These are phyloP conservation scores for Colletotrichum trifolii DNA, from an alignment of 2,329 filamentous ascomycete species.

Conservation along the genomic window DNA sequence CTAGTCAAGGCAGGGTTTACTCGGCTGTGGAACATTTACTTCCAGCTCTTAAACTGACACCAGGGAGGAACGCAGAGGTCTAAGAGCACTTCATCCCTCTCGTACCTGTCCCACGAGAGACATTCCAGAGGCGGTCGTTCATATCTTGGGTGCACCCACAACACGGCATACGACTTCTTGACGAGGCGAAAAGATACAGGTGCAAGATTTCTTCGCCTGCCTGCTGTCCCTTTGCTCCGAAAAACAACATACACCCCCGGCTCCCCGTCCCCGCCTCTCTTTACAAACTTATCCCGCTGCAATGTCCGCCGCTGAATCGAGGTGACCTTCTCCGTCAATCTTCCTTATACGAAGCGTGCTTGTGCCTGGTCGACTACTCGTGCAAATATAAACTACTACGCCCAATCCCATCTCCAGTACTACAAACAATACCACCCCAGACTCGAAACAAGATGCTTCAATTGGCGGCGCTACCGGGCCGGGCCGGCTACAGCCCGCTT, in stretches of 20 bases:
- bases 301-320: conserved; percentile 10
- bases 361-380: background rate
- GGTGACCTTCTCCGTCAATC: conserved; percentile 14
- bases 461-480: conserved; percentile 31
- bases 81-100: conserved; percentile 24
- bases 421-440: background rate
- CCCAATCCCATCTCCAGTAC: background rate
- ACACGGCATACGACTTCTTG: conserved; percentile 5
- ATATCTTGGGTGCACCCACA: conserved; percentile 14
- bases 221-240: conserved; percentile 10
- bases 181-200: background rate
- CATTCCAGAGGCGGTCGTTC: conserved; percentile 30
- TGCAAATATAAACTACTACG: conserved; percentile 1
- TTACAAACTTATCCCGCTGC: background rate
- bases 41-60: conserved; percentile 23
- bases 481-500: conserved; percentile 40
- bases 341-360: conserved; percentile 13
- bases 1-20: background rate
- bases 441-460: conserved; percentile 8
- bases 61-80: conserved; percentile 33
- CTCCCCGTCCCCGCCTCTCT: conserved; percentile 2
- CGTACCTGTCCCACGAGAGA: conserved; percentile 33
- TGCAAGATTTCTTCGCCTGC: conserved; percentile 3
- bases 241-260: background rate
- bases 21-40: conserved; percentile 7